These are phyloP conservation scores for Yamadazyma akitaensis DNA, from an alignment of 805 yeast genomes.

Conservation along the genomic window DNA sequence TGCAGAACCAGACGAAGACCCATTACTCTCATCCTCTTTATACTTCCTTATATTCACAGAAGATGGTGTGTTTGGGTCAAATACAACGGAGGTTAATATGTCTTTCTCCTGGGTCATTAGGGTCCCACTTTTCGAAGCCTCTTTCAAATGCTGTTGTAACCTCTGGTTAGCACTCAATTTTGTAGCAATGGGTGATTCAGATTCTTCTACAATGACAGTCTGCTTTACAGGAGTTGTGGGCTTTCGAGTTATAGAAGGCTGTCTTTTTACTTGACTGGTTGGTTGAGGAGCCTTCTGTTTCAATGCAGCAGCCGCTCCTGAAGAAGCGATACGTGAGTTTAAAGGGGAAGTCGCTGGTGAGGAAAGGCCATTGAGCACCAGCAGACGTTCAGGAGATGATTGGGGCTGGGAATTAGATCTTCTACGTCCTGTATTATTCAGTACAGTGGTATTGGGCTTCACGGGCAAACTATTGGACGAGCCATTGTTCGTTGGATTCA, in stretches of 20 bases:
- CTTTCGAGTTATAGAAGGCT: slow-evolving; percentile 2
- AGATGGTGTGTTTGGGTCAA: slow-evolving; percentile 39
- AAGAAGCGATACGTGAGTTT: slow-evolving; percentile 17
- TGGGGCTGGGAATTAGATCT: slow-evolving; percentile 40
- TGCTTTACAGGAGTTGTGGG: slow-evolving; percentile 3
- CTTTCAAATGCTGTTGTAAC: slow-evolving; percentile 35
- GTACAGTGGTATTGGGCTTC: background rate
- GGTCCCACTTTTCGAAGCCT: slow-evolving; percentile 37
- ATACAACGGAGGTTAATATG: slow-evolving; percentile 31
- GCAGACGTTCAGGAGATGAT: slow-evolving; percentile 4
- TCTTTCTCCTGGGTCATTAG: slow-evolving; percentile 38
- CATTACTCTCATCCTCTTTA: slow-evolving; percentile 7
- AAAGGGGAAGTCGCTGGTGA: slow-evolving; percentile 5
- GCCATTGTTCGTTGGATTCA: slow-evolving; percentile 10
- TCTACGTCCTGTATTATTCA: slow-evolving; percentile 17
- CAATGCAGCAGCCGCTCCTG: slow-evolving; percentile 35
- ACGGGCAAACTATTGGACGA: slow-evolving; percentile 6
- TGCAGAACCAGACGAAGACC: background rate
- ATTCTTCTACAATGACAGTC: slow-evolving; percentile 11
- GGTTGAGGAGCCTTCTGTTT: slow-evolving; percentile 12
- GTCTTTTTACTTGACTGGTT: background rate
- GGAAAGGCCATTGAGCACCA: background rate
- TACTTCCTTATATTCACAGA: slow-evolving; percentile 15
- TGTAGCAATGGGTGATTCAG: slow-evolving; percentile 10
- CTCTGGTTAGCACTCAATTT: slow-evolving; percentile 37